Percentiles rank a stretch among this genome's conserved stretches.
phyloP scores from a whole-genome alignment of 2,329 filamentous ascomycete species.

The Fusarium sp. region DNA sequence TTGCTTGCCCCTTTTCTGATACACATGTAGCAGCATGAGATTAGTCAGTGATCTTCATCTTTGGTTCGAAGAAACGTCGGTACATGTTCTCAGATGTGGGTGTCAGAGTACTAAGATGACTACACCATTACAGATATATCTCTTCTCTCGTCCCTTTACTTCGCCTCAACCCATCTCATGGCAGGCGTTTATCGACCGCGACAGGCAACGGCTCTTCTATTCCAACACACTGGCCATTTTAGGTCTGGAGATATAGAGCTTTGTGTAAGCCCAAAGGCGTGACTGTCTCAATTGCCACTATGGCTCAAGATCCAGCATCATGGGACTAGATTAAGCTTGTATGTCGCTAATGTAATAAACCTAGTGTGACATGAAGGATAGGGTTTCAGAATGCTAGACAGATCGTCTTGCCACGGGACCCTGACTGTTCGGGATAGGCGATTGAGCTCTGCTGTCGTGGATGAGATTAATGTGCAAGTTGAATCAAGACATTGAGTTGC shows the following conservation, averaged over 20 bases:
- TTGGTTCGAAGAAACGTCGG: background rate
- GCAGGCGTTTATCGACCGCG: background rate
- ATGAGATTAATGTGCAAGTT: constrained; percentile 36
- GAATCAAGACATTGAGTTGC: constrained; percentile 36
- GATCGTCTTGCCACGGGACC: background rate
- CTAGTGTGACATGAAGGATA: constrained; percentile 9
- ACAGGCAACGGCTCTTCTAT: constrained; percentile 13
- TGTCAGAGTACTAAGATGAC: background rate
- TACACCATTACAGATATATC: background rate
- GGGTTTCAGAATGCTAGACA: constrained; percentile 28
- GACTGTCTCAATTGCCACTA: constrained; percentile 29
- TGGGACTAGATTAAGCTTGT: background rate
- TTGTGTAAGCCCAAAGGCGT: constrained; percentile 18
- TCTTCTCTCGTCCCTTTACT: background rate
- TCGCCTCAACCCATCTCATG: background rate
- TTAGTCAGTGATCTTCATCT: background rate
- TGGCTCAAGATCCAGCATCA: constrained; percentile 8
- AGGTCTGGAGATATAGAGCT: background rate
- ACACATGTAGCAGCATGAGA: background rate
- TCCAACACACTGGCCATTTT: background rate
- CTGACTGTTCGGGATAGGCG: background rate
- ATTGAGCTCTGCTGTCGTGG: background rate
- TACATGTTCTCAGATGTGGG: background rate
- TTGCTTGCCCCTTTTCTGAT: constrained; percentile 1
- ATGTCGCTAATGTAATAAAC: background rate